phyloP scores from a whole-genome alignment of 306 rosid species.

The Cucumis hystrix region DNA sequence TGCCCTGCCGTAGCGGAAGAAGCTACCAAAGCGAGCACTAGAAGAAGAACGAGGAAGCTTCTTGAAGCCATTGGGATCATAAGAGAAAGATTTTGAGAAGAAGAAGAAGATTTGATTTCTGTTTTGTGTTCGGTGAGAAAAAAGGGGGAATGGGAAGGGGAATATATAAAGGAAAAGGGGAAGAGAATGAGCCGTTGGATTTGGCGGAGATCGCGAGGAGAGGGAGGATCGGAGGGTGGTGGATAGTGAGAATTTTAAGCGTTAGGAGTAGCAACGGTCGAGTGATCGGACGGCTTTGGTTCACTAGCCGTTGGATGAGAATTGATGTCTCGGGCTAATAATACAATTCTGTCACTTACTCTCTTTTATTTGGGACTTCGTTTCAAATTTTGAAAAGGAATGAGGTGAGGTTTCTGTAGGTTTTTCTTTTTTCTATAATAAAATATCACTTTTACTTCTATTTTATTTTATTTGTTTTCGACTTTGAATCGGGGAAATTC shows the following conservation, averaged over 20 bases:
- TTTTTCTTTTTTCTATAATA: no score
- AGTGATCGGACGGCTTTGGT: neutral
- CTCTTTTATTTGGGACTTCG: no score
- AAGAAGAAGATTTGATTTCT: neutral
- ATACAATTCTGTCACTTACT: neutral
- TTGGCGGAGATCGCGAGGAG: neutral
- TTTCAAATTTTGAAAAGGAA: no score
- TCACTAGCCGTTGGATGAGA: slow-evolving; percentile 1
- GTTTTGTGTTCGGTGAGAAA: neutral
- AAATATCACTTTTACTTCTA: no score
- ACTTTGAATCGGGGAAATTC: no score
- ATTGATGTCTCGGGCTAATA: neutral
- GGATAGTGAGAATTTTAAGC: neutral
- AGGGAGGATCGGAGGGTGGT: neutral
- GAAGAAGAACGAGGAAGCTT: neutral
- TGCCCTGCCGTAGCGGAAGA: neutral
- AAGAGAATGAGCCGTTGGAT: neutral
- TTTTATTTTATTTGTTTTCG: no score
- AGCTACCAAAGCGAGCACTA: neutral
- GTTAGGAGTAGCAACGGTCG: neutral
- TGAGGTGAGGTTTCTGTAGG: no score
- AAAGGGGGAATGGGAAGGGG: neutral
- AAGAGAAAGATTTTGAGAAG: neutral
- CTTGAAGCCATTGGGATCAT: neutral
- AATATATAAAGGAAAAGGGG: neutral